Evolutionary conservation across 345 rosid species (phyloP), one percentile per base, ranked within the genome.

Genomic region (Alliaria petiolata): DNA sequence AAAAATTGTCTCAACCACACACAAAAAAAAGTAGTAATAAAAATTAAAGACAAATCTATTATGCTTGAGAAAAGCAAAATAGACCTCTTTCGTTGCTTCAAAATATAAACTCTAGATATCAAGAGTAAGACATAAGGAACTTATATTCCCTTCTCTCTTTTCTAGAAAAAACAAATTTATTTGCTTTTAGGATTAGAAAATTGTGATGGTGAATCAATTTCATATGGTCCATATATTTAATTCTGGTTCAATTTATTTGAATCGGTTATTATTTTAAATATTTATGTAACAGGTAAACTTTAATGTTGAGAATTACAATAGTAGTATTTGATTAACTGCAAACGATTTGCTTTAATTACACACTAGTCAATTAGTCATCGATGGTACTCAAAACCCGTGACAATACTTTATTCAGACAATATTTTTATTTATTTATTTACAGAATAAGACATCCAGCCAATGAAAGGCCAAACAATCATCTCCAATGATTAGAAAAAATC

Each of bases 91-190:
- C 15, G 70, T 69, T 76, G 79, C 70, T 76, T 76, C 58, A 69
- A 69, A 62, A 53, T 69, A 45, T 69, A 54, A 75, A 50, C 69
- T 62, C 38, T 53, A 76, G 74, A 69, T 69, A 76, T 44, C 51
- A 69, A 62, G 79, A 69, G 79, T 76, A 69, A 61, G 60, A 62
- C 70, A 62, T 62, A 69, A 62, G 79, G 47, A 68, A 75, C 74
- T 69, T 45, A 68, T 75, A 69, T 75, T 62, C 43, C 43, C 15
- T 56, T 35, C 65, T 58, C 79, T 28, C 30, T 30, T 75, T 62
- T 43, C 20, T 43, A 43, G n/a, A 6, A 16, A 53, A 53, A 38
- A 57, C 14, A 36, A 55, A 28, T 19, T 51, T 40, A 9, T 40
- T 15, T 51, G 63, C 73, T 67, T 74, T 72, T 34, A 3, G 12